Evolutionary conservation across 2,329 filamentous ascomycete species (phyloP).

Genomic region (Malbranchea cinnamomea): DNA sequence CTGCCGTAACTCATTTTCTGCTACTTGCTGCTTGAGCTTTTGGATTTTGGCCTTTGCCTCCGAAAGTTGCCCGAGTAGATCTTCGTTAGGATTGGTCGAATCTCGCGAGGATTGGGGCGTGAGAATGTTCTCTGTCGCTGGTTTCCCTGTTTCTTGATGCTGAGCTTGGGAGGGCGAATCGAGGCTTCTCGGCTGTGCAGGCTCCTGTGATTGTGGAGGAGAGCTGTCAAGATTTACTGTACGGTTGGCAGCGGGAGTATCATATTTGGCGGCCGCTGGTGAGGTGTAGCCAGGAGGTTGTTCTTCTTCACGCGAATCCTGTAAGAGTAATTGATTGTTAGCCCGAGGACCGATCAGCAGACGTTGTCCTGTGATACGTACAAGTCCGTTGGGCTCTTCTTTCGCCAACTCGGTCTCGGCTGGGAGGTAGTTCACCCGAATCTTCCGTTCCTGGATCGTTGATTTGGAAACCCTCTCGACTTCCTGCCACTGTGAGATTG

Average conservation of each 20-base stretch:
- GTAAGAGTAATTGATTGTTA: no score
- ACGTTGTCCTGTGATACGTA: slow-evolving; percentile 15
- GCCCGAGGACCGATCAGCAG: no score
- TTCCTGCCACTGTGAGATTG: slow-evolving; percentile 50
- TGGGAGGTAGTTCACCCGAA: slow-evolving; percentile 73
- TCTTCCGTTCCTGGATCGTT: slow-evolving; percentile 83
- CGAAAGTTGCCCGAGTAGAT: slow-evolving; percentile 57
- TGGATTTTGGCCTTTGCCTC: slow-evolving; percentile 62
- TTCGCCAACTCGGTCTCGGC: slow-evolving; percentile 35
- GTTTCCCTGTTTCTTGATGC: slow-evolving; percentile 12
- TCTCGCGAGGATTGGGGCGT: slow-evolving; percentile 20
- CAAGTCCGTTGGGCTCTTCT: slow-evolving; percentile 21
- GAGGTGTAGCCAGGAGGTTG: slow-evolving; percentile 42
- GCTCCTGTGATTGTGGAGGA: slow-evolving; percentile 18
- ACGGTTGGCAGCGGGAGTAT: slow-evolving; percentile 30
- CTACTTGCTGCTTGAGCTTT: slow-evolving; percentile 46
- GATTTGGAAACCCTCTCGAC: slow-evolving; percentile 60
- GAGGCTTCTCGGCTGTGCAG: slow-evolving; percentile 11
- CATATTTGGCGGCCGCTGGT: slow-evolving; percentile 32
- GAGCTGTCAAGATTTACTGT: slow-evolving; percentile 27
- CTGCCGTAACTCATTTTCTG: slow-evolving; percentile 61
- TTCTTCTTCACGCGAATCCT: slow-evolving; percentile 17
- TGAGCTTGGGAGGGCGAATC: slow-evolving; percentile 1
- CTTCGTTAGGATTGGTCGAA: slow-evolving; percentile 38
- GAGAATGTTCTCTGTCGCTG: slow-evolving; percentile 2